These are phyloP conservation scores for Tylopilus orsonianus DNA, from an alignment of 1,284 basidiomycete species.

Conservation along the genomic window DNA sequence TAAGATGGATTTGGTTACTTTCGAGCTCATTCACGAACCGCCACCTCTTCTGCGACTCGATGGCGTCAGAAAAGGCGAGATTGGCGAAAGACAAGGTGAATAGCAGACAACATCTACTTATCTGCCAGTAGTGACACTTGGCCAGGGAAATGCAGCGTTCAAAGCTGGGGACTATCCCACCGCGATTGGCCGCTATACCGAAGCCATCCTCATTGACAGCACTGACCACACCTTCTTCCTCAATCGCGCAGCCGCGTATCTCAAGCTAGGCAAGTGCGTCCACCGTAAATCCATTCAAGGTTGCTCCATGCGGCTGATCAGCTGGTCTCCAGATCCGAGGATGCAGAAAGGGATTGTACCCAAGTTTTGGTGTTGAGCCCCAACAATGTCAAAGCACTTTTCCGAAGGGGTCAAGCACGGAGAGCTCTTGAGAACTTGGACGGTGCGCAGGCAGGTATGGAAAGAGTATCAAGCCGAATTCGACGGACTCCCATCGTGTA, in stretches of 20 bases:
- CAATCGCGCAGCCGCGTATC: constrained; percentile 80
- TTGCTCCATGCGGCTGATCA: constrained; percentile 6
- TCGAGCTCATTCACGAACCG: constrained; percentile 1
- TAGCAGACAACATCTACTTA: not conserved
- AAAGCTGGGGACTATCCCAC: constrained; percentile 50
- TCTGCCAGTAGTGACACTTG: constrained; percentile 1
- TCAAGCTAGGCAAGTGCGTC: constrained; percentile 83
- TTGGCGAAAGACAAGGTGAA: constrained; percentile 35
- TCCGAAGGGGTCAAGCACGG: constrained; percentile 69
- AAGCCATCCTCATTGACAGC: constrained; percentile 66
- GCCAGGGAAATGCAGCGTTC: constrained; percentile 63
- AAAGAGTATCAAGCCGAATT: not conserved
- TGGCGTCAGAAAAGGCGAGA: constrained; percentile 36
- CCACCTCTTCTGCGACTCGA: constrained; percentile 14
- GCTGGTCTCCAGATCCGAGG: constrained; percentile 51
- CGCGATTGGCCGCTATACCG: constrained; percentile 69
- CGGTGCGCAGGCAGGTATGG: constrained; percentile 59
- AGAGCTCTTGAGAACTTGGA: constrained; percentile 47
- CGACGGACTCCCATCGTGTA: constrained; percentile 9
- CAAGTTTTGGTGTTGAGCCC: constrained; percentile 50
- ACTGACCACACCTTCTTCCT: constrained; percentile 67
- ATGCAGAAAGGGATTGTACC: constrained; percentile 74
- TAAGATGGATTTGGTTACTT: no score
- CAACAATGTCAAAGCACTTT: constrained; percentile 72
- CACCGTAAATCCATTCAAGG: constrained; percentile 6